Evolutionary conservation across 331 rosid genomes (phyloP), one percentile per base, ranked within the genome.

Genomic region (Dryas integrifolia): DNA sequence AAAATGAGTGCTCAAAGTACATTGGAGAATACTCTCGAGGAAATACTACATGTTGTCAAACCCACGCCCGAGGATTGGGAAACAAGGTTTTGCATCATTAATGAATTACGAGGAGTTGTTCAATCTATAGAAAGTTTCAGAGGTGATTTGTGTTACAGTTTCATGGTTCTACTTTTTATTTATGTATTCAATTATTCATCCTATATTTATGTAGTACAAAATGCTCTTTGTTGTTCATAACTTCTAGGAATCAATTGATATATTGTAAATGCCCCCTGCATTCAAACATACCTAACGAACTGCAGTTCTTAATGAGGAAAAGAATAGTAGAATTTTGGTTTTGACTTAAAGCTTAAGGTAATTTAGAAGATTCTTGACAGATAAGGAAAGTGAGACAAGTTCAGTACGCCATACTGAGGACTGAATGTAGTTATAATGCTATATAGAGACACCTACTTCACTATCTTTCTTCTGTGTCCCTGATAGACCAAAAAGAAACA

Each of bases 51-150:
- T 41, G 91, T 47, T 74, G 51, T 84, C 72, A 69, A 83, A 51
- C 96, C 97, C 53, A 46, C 13, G 48, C 79, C 66, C 11, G 81
- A 68, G 74, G 97, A 94, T 79, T 68, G 91, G 91, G 70, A 1
- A 26, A 45, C 58, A 45, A 86, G 98, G 16, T 67, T 73, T 66
- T 79, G 60, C 65, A 75, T 91, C 21, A 75, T 89, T 68, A 65
- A 64, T 3, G 90, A 84, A 72, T 46, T 94, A 26, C 79, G 60
- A 50, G 57, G 38, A 75, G 70, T 79, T 73, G 87, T 83, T 64
- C 69, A 71, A 72, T 81, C 96, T 18, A 48, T 89, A 55, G 89
- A 86, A 62, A 81, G 69, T 70, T 80, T 94, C 58, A 87, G 97
- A 89, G 97, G 98, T 94, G 72, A 80, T 47, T 64, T 73, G 39